Base-by-base conservation (phyloP, 805 yeast species). In the Candida oleophila region DNA sequence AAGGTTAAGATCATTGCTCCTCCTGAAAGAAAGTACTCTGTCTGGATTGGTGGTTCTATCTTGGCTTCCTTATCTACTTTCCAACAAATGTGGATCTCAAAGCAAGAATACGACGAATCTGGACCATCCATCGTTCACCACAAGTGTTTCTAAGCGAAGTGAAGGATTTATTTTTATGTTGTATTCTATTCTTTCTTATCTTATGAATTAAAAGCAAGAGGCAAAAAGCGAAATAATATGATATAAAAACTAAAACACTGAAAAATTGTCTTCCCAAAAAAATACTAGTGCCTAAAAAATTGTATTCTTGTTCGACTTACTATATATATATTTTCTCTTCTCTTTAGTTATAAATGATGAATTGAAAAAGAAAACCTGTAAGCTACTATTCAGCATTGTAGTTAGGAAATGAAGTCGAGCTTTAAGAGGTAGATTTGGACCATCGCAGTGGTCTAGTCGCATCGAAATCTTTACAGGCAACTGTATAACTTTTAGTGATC, bases 71-170 rank as follows among this genome's bases (percentile, higher is more conserved):
- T 94, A 74, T 89, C 97, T 55, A 94, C 99, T 74, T 94, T 94
- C 97, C 98, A 94, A 84, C 98, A 94, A 81, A 92, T 94, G 98
- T 94, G 99, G 99, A 90, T 94, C 88, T 91, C 98, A 71, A 94
- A 94, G 85, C 98, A 94, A 82, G 99, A 94, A 83, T 94, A 94
- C 87, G 99, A 94, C 85, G 99, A 94, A 83, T 89, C 97, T 80
- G 99, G 99, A 71, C 99, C 99, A 68, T 90, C 97, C 56, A 94
- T 94, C 73, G 99, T 94, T 67, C 94, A 87, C 85, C 91, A 87
- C 80, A 88, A 88, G 80, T 87, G 95, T 81, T 87, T 87, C 85
- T 86, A 85, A 82, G 69, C 47, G 45, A 16, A 35, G 14, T 16
- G 38, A 35, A 16, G 16, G 19, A 35, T 12, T 35, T 16, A 33